Conservation (phyloP, 1,139 yeast species). For the Candida labiduridarum region DNA sequence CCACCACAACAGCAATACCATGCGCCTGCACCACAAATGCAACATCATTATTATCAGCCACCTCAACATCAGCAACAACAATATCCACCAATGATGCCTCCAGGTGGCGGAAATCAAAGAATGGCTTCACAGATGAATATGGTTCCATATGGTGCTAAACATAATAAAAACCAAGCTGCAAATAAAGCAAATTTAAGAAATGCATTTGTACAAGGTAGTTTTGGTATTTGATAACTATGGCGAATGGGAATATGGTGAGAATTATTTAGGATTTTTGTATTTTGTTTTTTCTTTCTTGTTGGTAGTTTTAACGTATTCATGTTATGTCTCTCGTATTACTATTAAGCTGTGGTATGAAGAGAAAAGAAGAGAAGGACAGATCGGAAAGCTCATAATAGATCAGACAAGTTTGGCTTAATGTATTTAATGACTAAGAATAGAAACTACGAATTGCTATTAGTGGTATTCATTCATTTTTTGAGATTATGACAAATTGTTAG, state of each 20-base stretch:
- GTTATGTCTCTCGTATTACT: no score
- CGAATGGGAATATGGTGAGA: no score
- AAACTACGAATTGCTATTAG: no score
- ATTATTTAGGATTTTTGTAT: not conserved
- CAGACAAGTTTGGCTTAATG: no score
- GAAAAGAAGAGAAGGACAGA: no score
- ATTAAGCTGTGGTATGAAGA: no score
- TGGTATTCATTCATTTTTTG: no score
- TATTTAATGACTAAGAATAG: no score
- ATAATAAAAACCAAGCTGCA: conserved; percentile 35
- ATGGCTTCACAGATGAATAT: conserved; percentile 26
- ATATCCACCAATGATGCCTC: conserved; percentile 7
- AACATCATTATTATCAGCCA: conserved; percentile 5
- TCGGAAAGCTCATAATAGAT: no score
- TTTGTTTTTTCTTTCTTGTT: not conserved
- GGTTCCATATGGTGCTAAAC: conserved; percentile 39
- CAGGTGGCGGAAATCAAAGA: conserved; percentile 9
- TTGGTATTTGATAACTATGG: conserved; percentile 30
- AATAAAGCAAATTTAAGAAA: conserved; percentile 46
- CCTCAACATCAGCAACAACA: not conserved
- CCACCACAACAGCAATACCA: conserved; percentile 5
- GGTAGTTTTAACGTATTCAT: not conserved
- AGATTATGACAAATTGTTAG: no score
- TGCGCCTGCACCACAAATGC: not conserved
- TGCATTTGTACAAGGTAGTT: conserved; percentile 43